These are phyloP conservation scores for Kwoniella shandongensis DNA, from an alignment of 768 basidiomycete genomes.

Conservation along the genomic window DNA sequence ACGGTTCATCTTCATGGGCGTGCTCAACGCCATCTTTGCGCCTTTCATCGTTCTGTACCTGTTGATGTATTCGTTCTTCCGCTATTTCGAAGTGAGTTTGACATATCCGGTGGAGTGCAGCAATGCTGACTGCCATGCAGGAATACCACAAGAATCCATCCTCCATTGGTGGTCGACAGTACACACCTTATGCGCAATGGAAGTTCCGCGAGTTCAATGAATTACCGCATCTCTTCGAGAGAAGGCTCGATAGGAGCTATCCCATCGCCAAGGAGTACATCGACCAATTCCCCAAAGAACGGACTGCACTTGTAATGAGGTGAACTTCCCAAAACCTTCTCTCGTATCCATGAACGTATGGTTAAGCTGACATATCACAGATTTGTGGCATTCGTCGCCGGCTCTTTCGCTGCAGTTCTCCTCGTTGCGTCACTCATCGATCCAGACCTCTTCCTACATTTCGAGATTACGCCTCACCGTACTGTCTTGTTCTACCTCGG, in stretches of 20 bases:
- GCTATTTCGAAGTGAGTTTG: constrained; percentile 87
- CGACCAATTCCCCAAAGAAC: constrained; percentile 95
- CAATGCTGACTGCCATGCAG: constrained; percentile 55
- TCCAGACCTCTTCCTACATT: constrained; percentile 86
- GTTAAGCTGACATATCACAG: constrained; percentile 55
- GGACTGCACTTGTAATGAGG: constrained; percentile 85
- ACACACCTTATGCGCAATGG: constrained; percentile 94
- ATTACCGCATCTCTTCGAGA: constrained; percentile 83
- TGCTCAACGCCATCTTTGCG: constrained; percentile 90
- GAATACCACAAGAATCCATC: constrained; percentile 99
- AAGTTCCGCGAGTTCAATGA: constrained; percentile 99
- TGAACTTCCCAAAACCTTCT: constrained; percentile 55
- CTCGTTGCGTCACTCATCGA: constrained; percentile 87
- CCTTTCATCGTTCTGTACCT: constrained; percentile 97
- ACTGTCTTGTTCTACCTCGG: constrained; percentile 91
- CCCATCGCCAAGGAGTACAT: constrained; percentile 91
- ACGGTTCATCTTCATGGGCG: constrained; percentile 94
- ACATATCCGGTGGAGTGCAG: neutral
- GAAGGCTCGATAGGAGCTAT: constrained; percentile 83
- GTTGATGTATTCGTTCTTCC: constrained; percentile 98
- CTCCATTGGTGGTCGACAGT: constrained; percentile 83
- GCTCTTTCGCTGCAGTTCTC: constrained; percentile 94
- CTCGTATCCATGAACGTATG: neutral
- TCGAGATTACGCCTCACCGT: constrained; percentile 90
- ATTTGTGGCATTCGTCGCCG: constrained; percentile 92